A percentile compares a stretch with the other conserved stretches of the same genome.
These are phyloP conservation scores for Pterocarpus santalinus DNA, from an alignment of 306 rosid species.

Conservation along the genomic window DNA sequence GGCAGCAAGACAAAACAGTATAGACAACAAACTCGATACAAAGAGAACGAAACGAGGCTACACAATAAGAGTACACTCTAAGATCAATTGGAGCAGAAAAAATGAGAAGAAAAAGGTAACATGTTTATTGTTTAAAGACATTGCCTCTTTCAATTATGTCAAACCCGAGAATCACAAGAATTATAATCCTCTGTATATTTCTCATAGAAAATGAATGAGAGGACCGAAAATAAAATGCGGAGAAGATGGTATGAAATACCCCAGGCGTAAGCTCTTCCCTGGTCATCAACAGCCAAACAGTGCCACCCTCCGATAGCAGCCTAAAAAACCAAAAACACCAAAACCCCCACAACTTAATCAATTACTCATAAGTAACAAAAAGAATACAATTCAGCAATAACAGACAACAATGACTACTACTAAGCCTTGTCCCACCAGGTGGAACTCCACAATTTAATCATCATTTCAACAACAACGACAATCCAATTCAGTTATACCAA, in stretches of 20 bases:
- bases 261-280: constrained; percentile 98
- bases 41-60: background rate
- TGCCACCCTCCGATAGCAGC: constrained; percentile 99
- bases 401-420: too few species aligned
- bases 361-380: background rate
- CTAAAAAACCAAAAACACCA: constrained; percentile 43
- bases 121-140: background rate
- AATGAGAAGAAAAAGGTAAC: too few species aligned
- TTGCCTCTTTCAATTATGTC: constrained; percentile 7
- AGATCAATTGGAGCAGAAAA: too few species aligned
- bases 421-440: too few species aligned
- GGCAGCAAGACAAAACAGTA: background rate
- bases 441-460: too few species aligned
- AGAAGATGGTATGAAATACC: constrained; percentile 55
- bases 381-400: too few species aligned
- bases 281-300: constrained; percentile 99
- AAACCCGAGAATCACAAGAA: background rate
- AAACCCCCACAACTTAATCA: constrained; percentile 4
- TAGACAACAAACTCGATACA: background rate
- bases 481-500: background rate
- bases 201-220: constrained; percentile 27
- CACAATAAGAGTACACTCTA: background rate
- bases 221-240: constrained; percentile 21
- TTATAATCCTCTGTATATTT: background rate
- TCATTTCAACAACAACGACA: too few species aligned